Base-by-base conservation (phyloP, 2,329 filamentous ascomycete genomes). In the Alternaria ethzedia region DNA sequence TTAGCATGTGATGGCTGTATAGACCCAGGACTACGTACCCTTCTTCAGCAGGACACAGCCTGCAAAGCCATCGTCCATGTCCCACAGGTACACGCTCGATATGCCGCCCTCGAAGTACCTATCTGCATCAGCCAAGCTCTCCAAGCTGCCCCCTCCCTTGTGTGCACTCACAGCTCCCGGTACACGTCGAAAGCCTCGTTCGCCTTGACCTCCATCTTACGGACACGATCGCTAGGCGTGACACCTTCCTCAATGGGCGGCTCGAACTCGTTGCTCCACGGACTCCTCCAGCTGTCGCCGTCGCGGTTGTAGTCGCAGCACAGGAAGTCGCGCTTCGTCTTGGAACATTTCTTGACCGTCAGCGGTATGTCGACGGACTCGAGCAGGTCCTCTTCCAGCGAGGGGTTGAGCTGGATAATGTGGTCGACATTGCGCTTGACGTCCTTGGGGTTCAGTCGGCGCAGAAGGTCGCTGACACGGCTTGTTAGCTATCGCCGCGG, bases 261-360 rank as follows among this genome's bases (percentile, higher is more conserved):
- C 79, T 98, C 94, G 81, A 99, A 99, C 82, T 97, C 92, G 83
- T 98, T 98, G 83, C 91, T 96, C 96, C 96, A 99, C n/a, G 96
- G 96, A 70, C 93, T 97, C 67, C 96, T 91, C 87, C 97, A 97
- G 83, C 92, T 96, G 84, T 97, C 95, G 67, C 96, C 96, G 82
- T 99, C 96, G 69, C 96, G 94, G 87, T 99, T 99, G 87, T 99
- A 99, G 87, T 99, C 96, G 86, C 96, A 99, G 76, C 97, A 91
- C 55, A 99, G 89, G 85, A 97, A 99, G 83, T 98, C 96, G 72
- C 95, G 92, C 74, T 94, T 93, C 30, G 93, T 91, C 82, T 94
- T 92, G 73, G 89, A 89, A 86, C 96, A 98, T 70, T 92, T 91
- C 74, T 91, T 90, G 67, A 96, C 88, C 63, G 91, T 90, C 61